Conservation (phyloP, 176 grass and related monocot species). For the Phragmites australis region DNA sequence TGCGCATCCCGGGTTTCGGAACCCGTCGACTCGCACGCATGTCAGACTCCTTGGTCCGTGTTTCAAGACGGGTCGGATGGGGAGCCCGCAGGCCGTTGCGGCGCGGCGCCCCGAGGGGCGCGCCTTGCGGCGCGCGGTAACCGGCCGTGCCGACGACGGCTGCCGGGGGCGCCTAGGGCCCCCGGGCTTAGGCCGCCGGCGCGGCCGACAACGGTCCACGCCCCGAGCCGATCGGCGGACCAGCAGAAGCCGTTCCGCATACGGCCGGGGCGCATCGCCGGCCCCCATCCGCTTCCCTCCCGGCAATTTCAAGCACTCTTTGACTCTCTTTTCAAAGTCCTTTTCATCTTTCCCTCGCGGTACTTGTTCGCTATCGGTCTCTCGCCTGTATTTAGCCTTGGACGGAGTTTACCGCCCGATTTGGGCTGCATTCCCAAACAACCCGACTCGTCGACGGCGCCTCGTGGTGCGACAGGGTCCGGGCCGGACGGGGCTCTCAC, state of each 20-base stretch:
- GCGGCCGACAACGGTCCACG: too few relatives aligned
- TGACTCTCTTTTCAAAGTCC: slow-evolving; percentile 81
- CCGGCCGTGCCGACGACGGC: too few relatives aligned
- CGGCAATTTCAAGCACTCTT: slow-evolving; percentile 67
- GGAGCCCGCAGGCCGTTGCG: slow-evolving; percentile 50
- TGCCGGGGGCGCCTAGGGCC: too few relatives aligned
- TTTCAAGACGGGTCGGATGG: slow-evolving; percentile 82
- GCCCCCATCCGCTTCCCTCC: slow-evolving; percentile 70
- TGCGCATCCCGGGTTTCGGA: slow-evolving; percentile 49
- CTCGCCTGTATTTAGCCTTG: slow-evolving; percentile 61
- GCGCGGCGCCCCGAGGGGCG: not conserved
- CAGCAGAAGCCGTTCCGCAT: not conserved
- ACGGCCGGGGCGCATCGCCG: not conserved
- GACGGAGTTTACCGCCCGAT: slow-evolving; percentile 52
- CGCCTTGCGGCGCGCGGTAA: too few relatives aligned
- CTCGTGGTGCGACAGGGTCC: slow-evolving; percentile 53
- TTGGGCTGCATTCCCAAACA: slow-evolving; percentile 46
- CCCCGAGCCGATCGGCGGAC: too few relatives aligned
- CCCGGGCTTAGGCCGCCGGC: too few relatives aligned
- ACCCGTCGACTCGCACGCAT: slow-evolving; percentile 62
- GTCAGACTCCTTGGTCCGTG: slow-evolving; percentile 82
- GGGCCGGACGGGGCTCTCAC: slow-evolving; percentile 58
- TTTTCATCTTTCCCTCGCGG: slow-evolving; percentile 66
- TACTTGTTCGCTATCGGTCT: slow-evolving; percentile 40
- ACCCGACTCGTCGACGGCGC: slow-evolving; percentile 45